Evolutionary conservation across 495 filamentous ascomycete species (phyloP).

Genomic region (Chaetomium cochliodes): DNA sequence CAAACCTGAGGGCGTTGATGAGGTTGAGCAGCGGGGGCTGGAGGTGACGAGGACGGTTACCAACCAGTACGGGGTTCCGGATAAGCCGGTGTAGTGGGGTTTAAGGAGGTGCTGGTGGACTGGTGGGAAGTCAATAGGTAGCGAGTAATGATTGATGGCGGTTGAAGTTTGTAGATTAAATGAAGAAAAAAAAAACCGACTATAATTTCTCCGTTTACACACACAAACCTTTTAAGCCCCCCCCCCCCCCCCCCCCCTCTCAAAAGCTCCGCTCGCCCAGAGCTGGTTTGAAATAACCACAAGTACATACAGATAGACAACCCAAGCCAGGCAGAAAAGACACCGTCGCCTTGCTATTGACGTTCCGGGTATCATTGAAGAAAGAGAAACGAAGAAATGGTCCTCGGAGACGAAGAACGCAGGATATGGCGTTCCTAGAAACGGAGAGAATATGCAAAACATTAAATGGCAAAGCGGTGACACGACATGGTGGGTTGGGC

Average conservation of each 20-base stretch:
- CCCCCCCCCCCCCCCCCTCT: neutral
- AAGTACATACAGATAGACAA: slow-evolving; percentile 4
- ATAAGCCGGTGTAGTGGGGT: too few species aligned
- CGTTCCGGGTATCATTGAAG: slow-evolving; percentile 31
- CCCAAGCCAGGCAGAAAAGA: slow-evolving; percentile 21
- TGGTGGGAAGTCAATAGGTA: too few species aligned
- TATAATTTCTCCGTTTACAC: neutral
- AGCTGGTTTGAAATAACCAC: neutral
- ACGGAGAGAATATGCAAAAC: neutral
- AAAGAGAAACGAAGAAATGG: slow-evolving; percentile 8
- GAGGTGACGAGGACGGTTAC: too few species aligned
- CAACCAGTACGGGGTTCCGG: too few species aligned
- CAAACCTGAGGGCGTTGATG: too few species aligned
- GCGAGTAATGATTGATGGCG: too few species aligned
- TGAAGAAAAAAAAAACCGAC: neutral
- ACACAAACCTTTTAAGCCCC: neutral
- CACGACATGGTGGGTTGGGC: neutral
- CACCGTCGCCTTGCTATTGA: slow-evolving; percentile 31
- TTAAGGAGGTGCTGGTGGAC: too few species aligned
- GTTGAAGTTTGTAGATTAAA: neutral
- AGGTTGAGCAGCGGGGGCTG: too few species aligned
- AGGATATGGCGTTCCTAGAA: neutral
- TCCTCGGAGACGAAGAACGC: neutral
- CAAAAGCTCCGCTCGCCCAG: neutral
- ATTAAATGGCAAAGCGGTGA: slow-evolving; percentile 14